These are phyloP conservation scores for Talaromyces thailandensis DNA, from an alignment of 495 filamentous ascomycete genomes.

Conservation along the genomic window DNA sequence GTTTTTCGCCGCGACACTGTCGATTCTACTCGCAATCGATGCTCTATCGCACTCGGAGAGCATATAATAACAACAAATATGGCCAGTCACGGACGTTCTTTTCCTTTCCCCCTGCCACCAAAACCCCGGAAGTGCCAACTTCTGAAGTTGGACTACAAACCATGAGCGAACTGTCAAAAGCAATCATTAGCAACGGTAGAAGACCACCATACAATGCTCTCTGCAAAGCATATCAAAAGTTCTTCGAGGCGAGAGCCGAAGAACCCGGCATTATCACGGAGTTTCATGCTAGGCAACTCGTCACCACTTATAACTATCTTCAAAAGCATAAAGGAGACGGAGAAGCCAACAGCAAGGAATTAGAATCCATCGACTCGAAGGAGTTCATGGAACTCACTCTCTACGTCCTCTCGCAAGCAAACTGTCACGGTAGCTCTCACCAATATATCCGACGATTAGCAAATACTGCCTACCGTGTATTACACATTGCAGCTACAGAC, in stretches of 20 bases:
- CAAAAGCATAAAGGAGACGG: conserved; percentile 24
- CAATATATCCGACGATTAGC: conserved; percentile 40
- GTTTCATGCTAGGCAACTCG: conserved; percentile 52
- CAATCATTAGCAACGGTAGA: conserved; percentile 30
- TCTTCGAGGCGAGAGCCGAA: conserved; percentile 49
- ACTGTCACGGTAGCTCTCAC: conserved; percentile 25
- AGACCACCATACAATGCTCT: conserved; percentile 52
- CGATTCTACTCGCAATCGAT: conserved; percentile 13
- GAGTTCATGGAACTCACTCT: conserved; percentile 42
- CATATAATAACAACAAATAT: neutral
- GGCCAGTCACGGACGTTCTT: conserved; percentile 24
- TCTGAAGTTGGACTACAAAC: conserved; percentile 34
- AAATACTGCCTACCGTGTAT: conserved; percentile 45
- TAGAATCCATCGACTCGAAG: conserved; percentile 34
- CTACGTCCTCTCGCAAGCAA: conserved; percentile 27
- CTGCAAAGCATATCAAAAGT: conserved; percentile 50
- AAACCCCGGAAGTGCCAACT: conserved; percentile 13
- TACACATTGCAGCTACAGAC: conserved; percentile 32
- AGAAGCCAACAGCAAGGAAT: conserved; percentile 19
- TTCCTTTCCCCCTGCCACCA: conserved; percentile 18
- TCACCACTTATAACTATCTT: conserved; percentile 52
- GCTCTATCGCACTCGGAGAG: neutral
- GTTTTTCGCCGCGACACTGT: conserved; percentile 31
- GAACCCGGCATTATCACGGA: conserved; percentile 45
- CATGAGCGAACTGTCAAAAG: conserved; percentile 33